Conservation (phyloP, 345 rosid species). For the Melastoma malabathricum region DNA sequence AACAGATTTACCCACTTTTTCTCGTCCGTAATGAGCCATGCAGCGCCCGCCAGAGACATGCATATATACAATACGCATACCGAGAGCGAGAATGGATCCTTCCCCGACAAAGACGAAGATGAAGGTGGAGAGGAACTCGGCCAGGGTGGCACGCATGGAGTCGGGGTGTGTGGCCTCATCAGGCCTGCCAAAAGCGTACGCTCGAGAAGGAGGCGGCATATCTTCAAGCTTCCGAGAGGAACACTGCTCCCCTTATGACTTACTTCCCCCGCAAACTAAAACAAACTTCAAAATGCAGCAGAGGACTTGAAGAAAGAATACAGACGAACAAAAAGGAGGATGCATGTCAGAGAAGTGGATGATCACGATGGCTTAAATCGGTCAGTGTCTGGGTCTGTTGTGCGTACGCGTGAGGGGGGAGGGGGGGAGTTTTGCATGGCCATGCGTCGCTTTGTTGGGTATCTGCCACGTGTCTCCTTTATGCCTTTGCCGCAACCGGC, state of each 20-base stretch:
- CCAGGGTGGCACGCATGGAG: constrained; percentile 43
- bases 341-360: no score
- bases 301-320: no score
- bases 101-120: constrained; percentile 73
- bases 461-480: background rate
- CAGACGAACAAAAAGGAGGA: no score
- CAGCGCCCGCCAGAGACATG: background rate
- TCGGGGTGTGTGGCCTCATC: constrained; percentile 42
- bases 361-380: no score
- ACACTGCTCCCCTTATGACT: background rate
- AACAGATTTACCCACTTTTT: background rate
- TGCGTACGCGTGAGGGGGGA: no score
- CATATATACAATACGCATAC: constrained; percentile 9
- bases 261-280: background rate
- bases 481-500: background rate
- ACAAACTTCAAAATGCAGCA: no score
- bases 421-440: no score
- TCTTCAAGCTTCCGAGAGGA: background rate
- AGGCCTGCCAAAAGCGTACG: constrained; percentile 27
- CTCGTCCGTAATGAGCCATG: background rate
- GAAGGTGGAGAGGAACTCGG: constrained; percentile 63
- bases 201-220: constrained; percentile 16
- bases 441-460: background rate
- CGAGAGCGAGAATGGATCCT: constrained; percentile 70
- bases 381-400: no score